Evolutionary conservation across 345 rosid genomes (phyloP).

Genomic region (Bruguiera sexangula): DNA sequence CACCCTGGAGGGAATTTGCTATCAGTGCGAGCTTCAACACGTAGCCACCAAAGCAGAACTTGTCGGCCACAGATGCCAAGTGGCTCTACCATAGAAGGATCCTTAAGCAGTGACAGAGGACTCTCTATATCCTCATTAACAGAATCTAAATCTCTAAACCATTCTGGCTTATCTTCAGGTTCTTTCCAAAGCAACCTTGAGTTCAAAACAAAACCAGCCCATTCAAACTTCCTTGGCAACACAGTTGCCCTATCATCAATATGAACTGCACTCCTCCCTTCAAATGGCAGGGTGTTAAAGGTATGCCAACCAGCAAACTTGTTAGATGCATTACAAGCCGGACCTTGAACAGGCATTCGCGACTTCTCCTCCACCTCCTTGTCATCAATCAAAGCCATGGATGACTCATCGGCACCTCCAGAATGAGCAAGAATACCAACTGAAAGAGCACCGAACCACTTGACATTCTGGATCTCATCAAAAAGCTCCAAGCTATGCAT

Average conservation of each 20-base stretch:
- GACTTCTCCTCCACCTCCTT: conserved; percentile 38
- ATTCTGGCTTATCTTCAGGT: conserved; percentile 58
- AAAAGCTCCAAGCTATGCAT: conserved; percentile 97
- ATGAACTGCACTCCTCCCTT: conserved; percentile 54
- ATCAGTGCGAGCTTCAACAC: conserved; percentile 98
- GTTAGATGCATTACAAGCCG: conserved; percentile 79
- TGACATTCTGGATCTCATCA: conserved; percentile 85
- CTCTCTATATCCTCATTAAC: conserved; percentile 53
- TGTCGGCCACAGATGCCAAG: conserved; percentile 93
- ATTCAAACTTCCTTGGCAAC: conserved; percentile 79
- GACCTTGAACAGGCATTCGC: conserved; percentile 82
- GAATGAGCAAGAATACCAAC: conserved; percentile 77
- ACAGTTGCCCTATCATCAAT: conserved; percentile 84
- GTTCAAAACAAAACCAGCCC: conserved; percentile 96
- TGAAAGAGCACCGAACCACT: conserved; percentile 86
- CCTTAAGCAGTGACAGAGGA: conserved; percentile 71
- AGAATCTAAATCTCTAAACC: conserved; percentile 70
- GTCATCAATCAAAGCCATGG: conserved; percentile 23
- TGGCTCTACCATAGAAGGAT: conserved; percentile 75
- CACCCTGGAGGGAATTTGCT: conserved; percentile 98
- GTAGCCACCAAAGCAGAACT: conserved; percentile 97
- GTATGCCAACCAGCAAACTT: conserved; percentile 83
- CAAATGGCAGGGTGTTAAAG: conserved; percentile 62
- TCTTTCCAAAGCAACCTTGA: conserved; percentile 89
- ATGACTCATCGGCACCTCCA: conserved; percentile 45